Evolutionary conservation across 495 filamentous ascomycete genomes (phyloP), one percentile per base, ranked within the genome.

Genomic region (Xylaria acuta): DNA sequence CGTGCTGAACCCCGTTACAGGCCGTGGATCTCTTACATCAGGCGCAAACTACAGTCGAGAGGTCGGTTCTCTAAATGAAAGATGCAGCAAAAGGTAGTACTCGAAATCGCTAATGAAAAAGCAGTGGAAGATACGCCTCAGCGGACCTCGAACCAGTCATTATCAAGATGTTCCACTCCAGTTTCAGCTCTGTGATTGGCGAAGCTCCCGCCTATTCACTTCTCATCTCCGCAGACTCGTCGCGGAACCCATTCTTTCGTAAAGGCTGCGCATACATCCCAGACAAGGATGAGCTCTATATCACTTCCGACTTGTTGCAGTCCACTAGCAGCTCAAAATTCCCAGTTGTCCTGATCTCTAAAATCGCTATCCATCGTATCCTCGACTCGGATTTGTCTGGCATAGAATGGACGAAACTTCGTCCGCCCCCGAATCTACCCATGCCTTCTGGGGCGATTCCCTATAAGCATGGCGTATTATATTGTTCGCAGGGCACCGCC

Each of bases 251-350:
- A 14, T 81, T 86, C 75, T 92, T 92, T 78, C 86, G 90, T 79
- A 86, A 89, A 80, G 88, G 87, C 1, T 89, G 90, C 62, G 84
- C 88, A 64, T 93, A 79, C 67, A 16, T 77, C 30, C 69, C 70
- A 18, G 38, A 73, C 7, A 59, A 67, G 43, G 75, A 84, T 53
- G 82, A 84, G 75, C 81, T 92, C 41, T 92, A 89, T 80, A 81
- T 89, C 68, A 91, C 88, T 40, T 90, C 88, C 47, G 88, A 88
- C 79, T 81, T 83, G 32, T 72, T 85, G 54, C 81, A 82, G 77
- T 74, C 78, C 49, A 72, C 80, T 71, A 75, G 68, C 47, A 77
- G 75, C 77, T 82, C 83, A 0, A 76, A 76, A 45, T 82, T 83
- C 27, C 80, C 84, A 25, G 70, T 80, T 5, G 79, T 85, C 27